Base-by-base conservation (phyloP, 495 filamentous ascomycete genomes). In the Cairneyella variabilis region DNA sequence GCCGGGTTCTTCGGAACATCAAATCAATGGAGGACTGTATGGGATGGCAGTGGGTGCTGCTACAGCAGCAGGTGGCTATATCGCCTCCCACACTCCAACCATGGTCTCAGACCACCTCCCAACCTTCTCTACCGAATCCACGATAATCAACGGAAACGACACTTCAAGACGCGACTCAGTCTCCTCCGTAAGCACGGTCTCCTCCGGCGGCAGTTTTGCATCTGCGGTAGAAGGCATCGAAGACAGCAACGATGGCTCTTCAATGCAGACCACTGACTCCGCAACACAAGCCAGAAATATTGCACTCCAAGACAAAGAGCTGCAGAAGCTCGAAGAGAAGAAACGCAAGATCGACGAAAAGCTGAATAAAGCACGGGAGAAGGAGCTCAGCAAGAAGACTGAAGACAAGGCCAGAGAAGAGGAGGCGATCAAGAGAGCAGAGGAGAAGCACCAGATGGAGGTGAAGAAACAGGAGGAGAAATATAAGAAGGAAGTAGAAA, bases 331-430 rank as follows among this genome's bases (percentile, higher is more conserved):
- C 0, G 77, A 88, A 11, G 74, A 84, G 6, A 82, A 84, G 52
- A 85, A 85, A 54, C 76, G 75, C 34, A 83, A 86, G 51, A 72
- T 89, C 2, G 80, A 90, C 18, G 79, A 83, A 34, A 89, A 90
- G 59, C 70, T 95, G 0, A 61, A 54, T 68, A 74, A 78, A 50
- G 70, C 73, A 21, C 69, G 76, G 12, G 72, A 77, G 54, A 69
- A 73, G 17, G 68, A 74, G 14, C 62, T 68, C 10, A 55, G 60
- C 5, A 76, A 74, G 50, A 64, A 61, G 16, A 60, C 39, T 51
- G 72, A 77, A 18, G 66, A 67, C 43, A 59, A 58, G 17, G 61
- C 64, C 40, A 75, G 70, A 66, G 79, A 74, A 56, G 76, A 69
- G 62, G 63, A 63, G 42, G 69, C 74, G 8, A 41, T 79, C 36